Percentiles rank a stretch among this genome's conserved stretches.
Conservation (phyloP, 495 filamentous ascomycete species). For the Annulohypoxylon stygium region DNA sequence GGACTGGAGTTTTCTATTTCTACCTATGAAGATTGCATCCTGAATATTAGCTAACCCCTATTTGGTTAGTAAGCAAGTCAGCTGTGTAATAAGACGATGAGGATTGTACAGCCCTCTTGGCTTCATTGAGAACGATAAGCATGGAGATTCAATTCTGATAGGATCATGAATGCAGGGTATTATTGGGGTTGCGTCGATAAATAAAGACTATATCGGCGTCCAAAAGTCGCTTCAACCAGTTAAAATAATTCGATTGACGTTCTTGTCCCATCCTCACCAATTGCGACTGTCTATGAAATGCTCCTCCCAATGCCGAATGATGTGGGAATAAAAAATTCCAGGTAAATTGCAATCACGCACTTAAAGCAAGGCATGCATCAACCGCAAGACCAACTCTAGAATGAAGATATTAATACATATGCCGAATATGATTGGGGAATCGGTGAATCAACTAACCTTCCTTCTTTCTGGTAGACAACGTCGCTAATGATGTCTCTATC, state of each 20-base stretch:
- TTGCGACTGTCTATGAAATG: conserved; percentile 13
- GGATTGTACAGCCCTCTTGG: conserved; percentile 1
- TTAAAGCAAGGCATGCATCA: conserved; percentile 90
- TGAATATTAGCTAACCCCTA: neutral
- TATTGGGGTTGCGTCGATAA: conserved; percentile 28
- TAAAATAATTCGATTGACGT: conserved; percentile 15
- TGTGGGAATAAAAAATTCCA: neutral
- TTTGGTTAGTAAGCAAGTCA: neutral
- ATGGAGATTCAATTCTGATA: neutral
- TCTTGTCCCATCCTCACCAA: conserved; percentile 9
- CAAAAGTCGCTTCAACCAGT: conserved; percentile 20
- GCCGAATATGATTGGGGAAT: conserved; percentile 2
- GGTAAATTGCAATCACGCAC: conserved; percentile 51
- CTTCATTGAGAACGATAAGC: neutral
- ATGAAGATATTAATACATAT: conserved; percentile 40
- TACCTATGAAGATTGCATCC: conserved; percentile 4
- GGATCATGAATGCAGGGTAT: conserved; percentile 22
- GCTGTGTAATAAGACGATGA: neutral
- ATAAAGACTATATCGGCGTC: conserved; percentile 9
- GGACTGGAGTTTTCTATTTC: neutral
- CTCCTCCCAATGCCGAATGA: conserved; percentile 2
- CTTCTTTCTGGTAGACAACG: conserved; percentile 91
- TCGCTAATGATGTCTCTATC: conserved; percentile 94
- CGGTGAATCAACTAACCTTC: conserved; percentile 72
- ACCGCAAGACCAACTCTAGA: conserved; percentile 87